phyloP scores from a whole-genome alignment of 441 rosid genomes.

The Brassica balearica region DNA sequence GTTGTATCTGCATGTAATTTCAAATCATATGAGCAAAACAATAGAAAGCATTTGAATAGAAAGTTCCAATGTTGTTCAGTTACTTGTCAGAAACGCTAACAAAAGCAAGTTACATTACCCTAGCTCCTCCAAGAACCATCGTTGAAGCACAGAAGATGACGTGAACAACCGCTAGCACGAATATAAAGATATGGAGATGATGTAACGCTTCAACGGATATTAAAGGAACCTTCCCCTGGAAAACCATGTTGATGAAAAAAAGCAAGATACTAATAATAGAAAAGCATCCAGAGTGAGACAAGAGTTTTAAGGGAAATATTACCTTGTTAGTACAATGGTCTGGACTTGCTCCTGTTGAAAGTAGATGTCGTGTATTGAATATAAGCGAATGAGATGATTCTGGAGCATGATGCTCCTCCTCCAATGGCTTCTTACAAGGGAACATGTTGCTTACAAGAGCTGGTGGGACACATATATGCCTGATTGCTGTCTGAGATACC shows the following conservation, averaged over 20 bases:
- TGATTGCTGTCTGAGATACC: conserved; percentile 61
- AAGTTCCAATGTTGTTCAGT: not conserved
- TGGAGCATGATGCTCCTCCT: conserved; percentile 28
- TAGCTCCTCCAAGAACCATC: conserved; percentile 79
- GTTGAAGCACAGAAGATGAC: conserved; percentile 80
- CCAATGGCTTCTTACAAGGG: conserved; percentile 63
- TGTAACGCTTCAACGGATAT: conserved; percentile 81
- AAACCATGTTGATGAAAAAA: conserved; percentile 2
- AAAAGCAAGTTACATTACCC: conserved; percentile 52
- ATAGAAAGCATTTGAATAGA: not conserved
- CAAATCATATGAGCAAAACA: conserved; percentile 20
- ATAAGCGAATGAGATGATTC: conserved; percentile 37
- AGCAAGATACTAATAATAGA: conserved; percentile 2
- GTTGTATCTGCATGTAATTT: conserved; percentile 58
- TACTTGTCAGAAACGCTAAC: not conserved
- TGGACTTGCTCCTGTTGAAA: conserved; percentile 43
- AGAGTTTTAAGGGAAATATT: conserved; percentile 2
- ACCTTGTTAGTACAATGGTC: conserved; percentile 51
- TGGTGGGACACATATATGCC: conserved; percentile 62
- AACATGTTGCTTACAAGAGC: conserved; percentile 55
- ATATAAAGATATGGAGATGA: conserved; percentile 89
- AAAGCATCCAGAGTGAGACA: not conserved
- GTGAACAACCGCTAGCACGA: conserved; percentile 83
- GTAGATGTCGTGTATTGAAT: conserved; percentile 50
- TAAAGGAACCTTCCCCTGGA: conserved; percentile 73